Base-by-base conservation (phyloP, 495 filamentous ascomycete genomes). In the Podospora tetraspora region DNA sequence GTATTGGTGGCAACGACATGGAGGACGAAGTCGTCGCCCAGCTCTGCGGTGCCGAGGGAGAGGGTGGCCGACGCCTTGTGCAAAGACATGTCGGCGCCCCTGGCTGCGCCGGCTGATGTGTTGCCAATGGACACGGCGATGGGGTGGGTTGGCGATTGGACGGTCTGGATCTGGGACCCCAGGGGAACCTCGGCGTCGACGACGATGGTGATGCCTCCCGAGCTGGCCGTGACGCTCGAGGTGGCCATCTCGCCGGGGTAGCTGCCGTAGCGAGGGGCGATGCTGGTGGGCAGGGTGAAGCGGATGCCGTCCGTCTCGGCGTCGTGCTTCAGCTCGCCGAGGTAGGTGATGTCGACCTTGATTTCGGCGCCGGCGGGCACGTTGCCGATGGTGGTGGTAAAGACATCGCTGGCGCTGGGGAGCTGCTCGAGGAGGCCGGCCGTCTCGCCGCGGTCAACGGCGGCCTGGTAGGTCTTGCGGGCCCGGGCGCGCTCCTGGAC, bases 291-390 rank as follows among this genome's bases (percentile, higher is more conserved):
- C 22, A 91, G 79, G 22, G 85, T 91, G 71, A 89, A 89, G 12
- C 87, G 83, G 59, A 86, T 83, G 16, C 88, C 87, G 73, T 91
- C 84, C 1, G 80, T 78, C 62, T 86, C 86, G 60, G 82, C 79
- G 72, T 90, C 87, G 70, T 90, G 84, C 74, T 90, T 90, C 68
- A 92, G 77, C 72, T 92, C 89, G 16, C 86, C 86, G 2, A 90
- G 74, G 71, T 91, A 90, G 3, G 83, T 85, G 67, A 91, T 85
- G 30, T 85, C 82, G 13, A 91, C 82, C 11, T 82, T 63, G 11
- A 90, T 79, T 19, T 74, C 81, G 10, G 77, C 78, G 2, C 81
- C 79, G 1, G 84, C 81, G 0, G 86, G 86, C 30, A 91, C 81
- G 69, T 90, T 91, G 27, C 87, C 88, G 2, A 91, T 73, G 4